These are phyloP conservation scores for Pittosporum tobira DNA, from an alignment of 129 eudicot genomes.

Conservation along the genomic window DNA sequence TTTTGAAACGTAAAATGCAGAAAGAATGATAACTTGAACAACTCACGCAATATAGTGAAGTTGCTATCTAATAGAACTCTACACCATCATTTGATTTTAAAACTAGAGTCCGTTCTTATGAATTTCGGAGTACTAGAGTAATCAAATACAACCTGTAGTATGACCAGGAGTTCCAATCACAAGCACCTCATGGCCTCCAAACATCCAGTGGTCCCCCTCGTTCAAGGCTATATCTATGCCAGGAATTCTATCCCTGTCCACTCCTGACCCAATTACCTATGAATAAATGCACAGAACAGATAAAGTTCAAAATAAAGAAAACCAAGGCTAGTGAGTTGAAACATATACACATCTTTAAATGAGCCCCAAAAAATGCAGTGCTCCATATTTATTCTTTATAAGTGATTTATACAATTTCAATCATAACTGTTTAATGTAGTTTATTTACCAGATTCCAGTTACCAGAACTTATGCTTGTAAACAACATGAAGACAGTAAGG, in stretches of 20 bases:
- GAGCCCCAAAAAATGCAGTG: neutral
- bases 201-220: slow-evolving; percentile 92
- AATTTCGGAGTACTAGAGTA: neutral
- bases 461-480: too few species aligned
- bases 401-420: too few species aligned
- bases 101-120: neutral
- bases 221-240: slow-evolving; percentile 78
- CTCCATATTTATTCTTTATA: too few species aligned
- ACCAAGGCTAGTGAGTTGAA: slow-evolving; percentile 3
- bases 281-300: slow-evolving; percentile 9
- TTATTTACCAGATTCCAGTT: too few species aligned
- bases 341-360: too few species aligned
- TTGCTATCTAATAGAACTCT: neutral
- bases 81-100: neutral
- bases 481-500: too few species aligned
- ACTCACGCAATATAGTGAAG: neutral
- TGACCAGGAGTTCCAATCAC: slow-evolving; percentile 91
- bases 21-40: neutral
- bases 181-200: slow-evolving; percentile 90
- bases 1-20: too few species aligned
- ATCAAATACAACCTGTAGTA: slow-evolving; percentile 48
- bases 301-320: slow-evolving; percentile 1
- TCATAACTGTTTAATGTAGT: too few species aligned
- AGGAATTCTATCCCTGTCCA: slow-evolving; percentile 83
- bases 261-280: slow-evolving; percentile 76